These are phyloP conservation scores for Colletotrichum tropicicola DNA, from an alignment of 2,329 filamentous ascomycete genomes.

Conservation along the genomic window DNA sequence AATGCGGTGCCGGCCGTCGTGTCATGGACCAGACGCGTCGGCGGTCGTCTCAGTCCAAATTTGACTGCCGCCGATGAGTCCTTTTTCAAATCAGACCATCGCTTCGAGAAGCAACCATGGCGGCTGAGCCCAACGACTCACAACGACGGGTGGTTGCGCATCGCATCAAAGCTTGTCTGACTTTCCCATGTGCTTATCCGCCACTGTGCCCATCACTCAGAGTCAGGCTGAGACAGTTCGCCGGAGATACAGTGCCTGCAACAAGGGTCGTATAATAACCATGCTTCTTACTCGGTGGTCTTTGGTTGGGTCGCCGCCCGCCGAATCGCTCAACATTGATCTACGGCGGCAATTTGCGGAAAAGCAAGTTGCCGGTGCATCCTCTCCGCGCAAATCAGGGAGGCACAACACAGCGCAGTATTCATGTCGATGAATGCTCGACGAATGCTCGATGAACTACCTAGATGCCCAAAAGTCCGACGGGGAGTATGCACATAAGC, in stretches of 20 bases:
- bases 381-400: too few species aligned
- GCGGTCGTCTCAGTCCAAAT: not conserved
- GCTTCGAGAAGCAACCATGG: not conserved
- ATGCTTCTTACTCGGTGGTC: not conserved
- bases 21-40: not conserved
- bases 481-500: not conserved
- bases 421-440: not conserved
- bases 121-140: not conserved
- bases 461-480: not conserved
- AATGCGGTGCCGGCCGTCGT: not conserved
- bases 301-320: not conserved
- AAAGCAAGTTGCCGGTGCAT: too few species aligned
- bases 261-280: not conserved
- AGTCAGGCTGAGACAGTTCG: slow-evolving; percentile 1
- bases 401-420: too few species aligned
- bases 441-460: not conserved
- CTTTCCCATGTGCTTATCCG: not conserved
- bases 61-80: not conserved
- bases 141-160: not conserved
- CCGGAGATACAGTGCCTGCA: not conserved
- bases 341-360: too few species aligned
- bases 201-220: not conserved
- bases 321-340: not conserved
- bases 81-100: not conserved
- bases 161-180: slow-evolving; percentile 6